Evolutionary conservation across 176 grass and related monocot genomes (phyloP).

Genomic region (Avena sativa): DNA sequence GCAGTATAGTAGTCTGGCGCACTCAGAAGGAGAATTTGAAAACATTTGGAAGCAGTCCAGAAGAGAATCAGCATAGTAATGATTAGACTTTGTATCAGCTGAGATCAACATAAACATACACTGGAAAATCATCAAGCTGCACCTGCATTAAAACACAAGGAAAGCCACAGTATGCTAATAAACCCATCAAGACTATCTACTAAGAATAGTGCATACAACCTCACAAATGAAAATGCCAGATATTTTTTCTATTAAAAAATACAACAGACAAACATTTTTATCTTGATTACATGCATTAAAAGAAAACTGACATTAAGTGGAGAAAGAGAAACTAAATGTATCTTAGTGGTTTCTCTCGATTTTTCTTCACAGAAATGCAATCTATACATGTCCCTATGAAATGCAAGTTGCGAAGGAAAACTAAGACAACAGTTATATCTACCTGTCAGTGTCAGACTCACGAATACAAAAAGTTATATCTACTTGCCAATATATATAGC

Average conservation of each 20-base stretch:
- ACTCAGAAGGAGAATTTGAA: not conserved
- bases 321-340: conserved; percentile 12
- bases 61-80: not conserved
- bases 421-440: conserved; percentile 5
- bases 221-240: not conserved
- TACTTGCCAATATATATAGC: not conserved
- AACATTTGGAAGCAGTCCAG: not conserved
- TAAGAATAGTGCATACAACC: conserved; percentile 9
- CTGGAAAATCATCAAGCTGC: not conserved
- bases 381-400: conserved; percentile 30
- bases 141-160: conserved; percentile 21
- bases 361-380: conserved; percentile 35
- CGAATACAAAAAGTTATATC: not conserved
- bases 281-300: not conserved
- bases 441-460: not conserved
- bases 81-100: not conserved
- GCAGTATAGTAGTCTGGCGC: not conserved
- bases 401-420: conserved; percentile 13
- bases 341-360: not conserved
- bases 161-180: conserved; percentile 10
- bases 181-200: not conserved
- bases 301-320: conserved; percentile 34
- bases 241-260: conserved; percentile 21
- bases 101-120: not conserved
- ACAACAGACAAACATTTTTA: not conserved